A percentile compares a stretch with the other conserved stretches of the same genome.
These are phyloP conservation scores for Cylindrodendrum hubeiense DNA, from an alignment of 2,329 filamentous ascomycete species.

Conservation along the genomic window DNA sequence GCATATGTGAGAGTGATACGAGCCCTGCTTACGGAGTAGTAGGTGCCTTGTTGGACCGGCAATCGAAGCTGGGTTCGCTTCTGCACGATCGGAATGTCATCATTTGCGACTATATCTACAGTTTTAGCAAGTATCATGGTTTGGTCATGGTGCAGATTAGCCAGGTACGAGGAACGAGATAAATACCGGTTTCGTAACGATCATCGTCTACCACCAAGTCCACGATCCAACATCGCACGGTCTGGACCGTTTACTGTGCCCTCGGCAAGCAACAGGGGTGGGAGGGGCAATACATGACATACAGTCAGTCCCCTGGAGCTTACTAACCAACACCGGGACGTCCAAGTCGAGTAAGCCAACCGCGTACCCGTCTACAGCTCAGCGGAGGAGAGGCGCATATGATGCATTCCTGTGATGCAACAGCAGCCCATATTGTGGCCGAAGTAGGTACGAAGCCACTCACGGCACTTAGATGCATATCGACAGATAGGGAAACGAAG, in stretches of 20 bases:
- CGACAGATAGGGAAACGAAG: constrained; percentile 10
- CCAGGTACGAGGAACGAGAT: constrained; percentile 3
- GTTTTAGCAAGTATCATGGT: constrained; percentile 7
- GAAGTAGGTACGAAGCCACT: constrained; percentile 26
- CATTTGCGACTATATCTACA: not conserved
- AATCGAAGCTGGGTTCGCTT: constrained; percentile 1
- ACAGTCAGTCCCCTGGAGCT: not conserved
- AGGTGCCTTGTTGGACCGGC: constrained; percentile 9
- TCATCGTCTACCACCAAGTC: constrained; percentile 28
- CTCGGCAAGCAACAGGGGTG: constrained; percentile 2
- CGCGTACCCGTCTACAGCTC: constrained; percentile 3
- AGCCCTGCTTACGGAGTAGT: not conserved
- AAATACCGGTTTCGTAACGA: not conserved
- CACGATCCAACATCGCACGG: constrained; percentile 36
- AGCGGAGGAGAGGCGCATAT: not conserved
- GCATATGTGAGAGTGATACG: not conserved
- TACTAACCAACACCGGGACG: constrained; percentile 8
- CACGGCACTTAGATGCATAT: constrained; percentile 11
- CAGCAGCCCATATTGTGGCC: constrained; percentile 11
- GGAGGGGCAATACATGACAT: not conserved
- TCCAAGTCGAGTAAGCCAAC: not conserved
- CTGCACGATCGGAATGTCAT: constrained; percentile 9
- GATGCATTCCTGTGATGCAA: constrained; percentile 22
- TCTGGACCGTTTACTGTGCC: constrained; percentile 35
- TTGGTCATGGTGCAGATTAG: not conserved